These are phyloP conservation scores for Fomitopsis serialis DNA, from an alignment of 768 basidiomycete genomes.

Conservation along the genomic window DNA sequence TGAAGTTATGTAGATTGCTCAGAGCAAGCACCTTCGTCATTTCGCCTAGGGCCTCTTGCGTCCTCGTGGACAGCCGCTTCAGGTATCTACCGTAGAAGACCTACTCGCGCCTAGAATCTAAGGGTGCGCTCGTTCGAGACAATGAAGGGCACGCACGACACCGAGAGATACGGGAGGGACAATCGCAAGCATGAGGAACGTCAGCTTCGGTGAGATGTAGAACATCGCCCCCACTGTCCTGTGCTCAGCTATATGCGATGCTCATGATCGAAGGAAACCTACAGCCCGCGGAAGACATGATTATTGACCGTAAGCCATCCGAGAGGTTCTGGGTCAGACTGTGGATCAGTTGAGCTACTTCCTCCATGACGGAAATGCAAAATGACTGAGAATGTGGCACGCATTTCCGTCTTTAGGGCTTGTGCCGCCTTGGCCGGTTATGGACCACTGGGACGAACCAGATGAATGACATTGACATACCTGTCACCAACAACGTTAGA, in stretches of 20 bases:
- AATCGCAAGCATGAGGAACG: conserved; percentile 86
- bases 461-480: too few relatives aligned
- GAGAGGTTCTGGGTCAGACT: conserved; percentile 79
- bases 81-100: conserved; percentile 96
- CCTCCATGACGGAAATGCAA: background rate
- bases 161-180: conserved; percentile 87
- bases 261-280: conserved; percentile 25
- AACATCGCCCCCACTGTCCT: conserved; percentile 87
- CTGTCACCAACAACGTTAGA: conserved; percentile 93
- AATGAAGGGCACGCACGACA: conserved; percentile 45
- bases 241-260: background rate
- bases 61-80: conserved; percentile 83
- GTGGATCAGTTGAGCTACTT: conserved; percentile 1
- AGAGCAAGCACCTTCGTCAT: conserved; percentile 77
- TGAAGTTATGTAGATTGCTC: background rate
- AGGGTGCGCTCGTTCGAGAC: background rate
- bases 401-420: too few relatives aligned
- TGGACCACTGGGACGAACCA: too few relatives aligned
- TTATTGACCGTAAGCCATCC: conserved; percentile 75
- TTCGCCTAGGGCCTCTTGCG: conserved; percentile 93
- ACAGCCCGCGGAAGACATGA: conserved; percentile 94
- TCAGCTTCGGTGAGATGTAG: conserved; percentile 84
- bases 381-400: too few relatives aligned
- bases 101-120: conserved; percentile 29
- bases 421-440: too few relatives aligned